These are phyloP conservation scores for Chalaropsis ovoidea DNA, from an alignment of 2,329 filamentous ascomycete species.

Conservation along the genomic window DNA sequence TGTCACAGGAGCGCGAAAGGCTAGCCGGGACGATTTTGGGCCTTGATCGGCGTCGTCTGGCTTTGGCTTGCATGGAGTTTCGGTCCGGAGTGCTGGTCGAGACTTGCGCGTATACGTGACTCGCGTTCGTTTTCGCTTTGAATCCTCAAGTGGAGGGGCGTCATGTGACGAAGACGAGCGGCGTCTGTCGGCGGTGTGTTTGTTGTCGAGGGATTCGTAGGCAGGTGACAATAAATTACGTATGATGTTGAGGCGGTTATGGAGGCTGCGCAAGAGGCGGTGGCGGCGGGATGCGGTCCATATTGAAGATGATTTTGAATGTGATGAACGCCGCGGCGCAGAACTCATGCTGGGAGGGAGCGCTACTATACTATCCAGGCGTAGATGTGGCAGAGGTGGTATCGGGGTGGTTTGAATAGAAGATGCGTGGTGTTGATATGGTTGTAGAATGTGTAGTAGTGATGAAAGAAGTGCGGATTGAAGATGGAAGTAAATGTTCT, in stretches of 20 bases:
- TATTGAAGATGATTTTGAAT: constrained; percentile 10
- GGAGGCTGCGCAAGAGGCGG: constrained; percentile 20
- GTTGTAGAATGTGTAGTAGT: background rate
- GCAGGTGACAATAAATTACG: constrained; percentile 9
- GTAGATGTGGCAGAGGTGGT: background rate
- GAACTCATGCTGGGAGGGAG: background rate
- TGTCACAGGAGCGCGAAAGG: constrained; percentile 21
- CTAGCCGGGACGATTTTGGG: background rate
- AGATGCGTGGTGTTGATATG: background rate
- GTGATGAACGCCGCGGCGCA: constrained; percentile 5
- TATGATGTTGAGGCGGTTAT: constrained; percentile 18
- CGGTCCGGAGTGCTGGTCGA: background rate
- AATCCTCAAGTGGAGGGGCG: background rate
- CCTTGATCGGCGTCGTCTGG: background rate
- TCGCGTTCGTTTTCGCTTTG: constrained; percentile 15
- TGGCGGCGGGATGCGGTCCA: constrained; percentile 24
- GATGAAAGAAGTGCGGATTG: background rate
- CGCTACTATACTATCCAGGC: background rate
- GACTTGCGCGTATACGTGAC: constrained; percentile 15
- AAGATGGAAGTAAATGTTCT: background rate
- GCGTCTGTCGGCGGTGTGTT: background rate
- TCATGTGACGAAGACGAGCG: background rate
- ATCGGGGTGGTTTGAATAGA: background rate
- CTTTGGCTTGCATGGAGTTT: constrained; percentile 4
- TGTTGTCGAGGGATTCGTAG: background rate